Evolutionary conservation across 768 basidiomycete genomes (phyloP), one percentile per base, ranked within the genome.

Genomic region (Cystofilobasidium bisporidii): DNA sequence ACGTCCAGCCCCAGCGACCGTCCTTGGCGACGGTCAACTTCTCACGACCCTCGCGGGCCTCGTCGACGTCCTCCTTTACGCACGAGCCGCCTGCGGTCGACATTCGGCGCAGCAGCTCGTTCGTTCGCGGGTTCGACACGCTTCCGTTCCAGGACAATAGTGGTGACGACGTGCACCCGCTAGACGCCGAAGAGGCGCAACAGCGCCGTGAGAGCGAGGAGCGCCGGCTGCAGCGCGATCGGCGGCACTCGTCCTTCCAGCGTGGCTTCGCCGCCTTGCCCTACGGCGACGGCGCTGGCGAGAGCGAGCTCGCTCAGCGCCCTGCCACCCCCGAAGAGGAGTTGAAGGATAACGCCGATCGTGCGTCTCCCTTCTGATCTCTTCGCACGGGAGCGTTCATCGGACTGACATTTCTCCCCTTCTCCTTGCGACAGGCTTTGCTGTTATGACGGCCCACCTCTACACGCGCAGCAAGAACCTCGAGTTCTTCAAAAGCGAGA

Each of bases 401-500:
- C 48, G 9, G 48, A 50, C 48, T 50, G n/a, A n/a, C n/a, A n/a
- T n/a, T n/a, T n/a, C n/a, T n/a, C n/a, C n/a, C n/a, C n/a, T n/a
- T n/a, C n/a, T n/a, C n/a, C n/a, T n/a, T n/a, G n/a, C n/a, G n/a
- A n/a, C n/a, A 50, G 48, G 48, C 9, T 63, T 63, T 32, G 61
- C 61, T 64, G 72, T 76, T 71, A 76, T 76, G 75, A 71, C 72
- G 17, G 61, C 72, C 24, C 74, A 76, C 69, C 64, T 76, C 28
- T 76, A 72, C 73, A 68, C 71, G 22, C 72, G 73, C 5, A 71
- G 71, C 10, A 73, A 74, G 53, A 45, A 71, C 30, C 64, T 70
- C 57, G 75, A 74, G 12, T 76, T 72, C 72, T 76, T 76, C 61
- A 71, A 73, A 58, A 73, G 73, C 66, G 72, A 72, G n/a, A 63